Conservation (phyloP, 345 rosid species). For the Brassica nigra region DNA sequence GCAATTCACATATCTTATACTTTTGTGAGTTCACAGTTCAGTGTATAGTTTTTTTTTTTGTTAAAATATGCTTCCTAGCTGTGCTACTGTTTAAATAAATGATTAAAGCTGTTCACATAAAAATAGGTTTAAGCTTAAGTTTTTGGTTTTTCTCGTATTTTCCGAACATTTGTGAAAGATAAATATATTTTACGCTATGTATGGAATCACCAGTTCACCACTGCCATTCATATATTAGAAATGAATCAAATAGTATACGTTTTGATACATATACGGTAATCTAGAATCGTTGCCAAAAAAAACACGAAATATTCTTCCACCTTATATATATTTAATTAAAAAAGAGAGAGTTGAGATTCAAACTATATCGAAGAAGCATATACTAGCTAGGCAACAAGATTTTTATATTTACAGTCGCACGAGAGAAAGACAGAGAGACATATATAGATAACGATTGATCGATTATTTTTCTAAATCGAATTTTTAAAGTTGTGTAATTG, state of each 20-base stretch:
- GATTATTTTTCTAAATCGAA: slow-evolving; percentile 3
- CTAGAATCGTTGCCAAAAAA: slow-evolving; percentile 13
- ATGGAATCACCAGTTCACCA: slow-evolving; percentile 13
- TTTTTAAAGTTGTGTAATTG: slow-evolving; percentile 22
- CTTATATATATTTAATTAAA: neutral
- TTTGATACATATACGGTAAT: slow-evolving; percentile 14
- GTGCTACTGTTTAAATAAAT: neutral
- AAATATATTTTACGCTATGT: neutral
- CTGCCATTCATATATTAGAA: neutral
- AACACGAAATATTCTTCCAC: slow-evolving; percentile 21
- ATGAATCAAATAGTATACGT: slow-evolving; percentile 12
- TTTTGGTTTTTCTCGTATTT: neutral
- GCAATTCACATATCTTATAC: slow-evolving; percentile 26
- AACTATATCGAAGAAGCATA: slow-evolving; percentile 27
- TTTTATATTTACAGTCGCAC: slow-evolving; percentile 21
- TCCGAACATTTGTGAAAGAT: neutral
- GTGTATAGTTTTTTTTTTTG: neutral
- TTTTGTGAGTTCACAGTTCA: slow-evolving; percentile 25
- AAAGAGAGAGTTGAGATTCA: slow-evolving; percentile 27
- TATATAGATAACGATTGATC: slow-evolving; percentile 13
- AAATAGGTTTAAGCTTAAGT: neutral
- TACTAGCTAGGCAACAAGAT: slow-evolving; percentile 26
- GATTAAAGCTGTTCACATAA: neutral
- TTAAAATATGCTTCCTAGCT: neutral
- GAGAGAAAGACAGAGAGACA: slow-evolving; percentile 13